A percentile compares a stretch with the other conserved stretches of the same genome.
Evolutionary conservation across 768 basidiomycete genomes (phyloP).

Genomic region (Phanerodontia chrysosporium): DNA sequence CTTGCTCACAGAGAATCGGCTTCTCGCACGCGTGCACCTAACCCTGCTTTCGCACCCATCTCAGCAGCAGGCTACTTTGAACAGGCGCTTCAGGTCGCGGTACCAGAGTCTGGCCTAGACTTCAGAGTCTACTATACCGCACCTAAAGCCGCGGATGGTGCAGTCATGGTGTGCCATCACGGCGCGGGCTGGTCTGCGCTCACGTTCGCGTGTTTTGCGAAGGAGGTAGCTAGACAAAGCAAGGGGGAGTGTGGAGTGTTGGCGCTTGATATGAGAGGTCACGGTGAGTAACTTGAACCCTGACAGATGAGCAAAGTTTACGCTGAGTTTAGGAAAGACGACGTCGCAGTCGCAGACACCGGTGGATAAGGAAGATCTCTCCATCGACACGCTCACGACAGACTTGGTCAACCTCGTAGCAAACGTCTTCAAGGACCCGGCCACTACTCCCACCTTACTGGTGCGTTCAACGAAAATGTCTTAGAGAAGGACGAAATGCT

Average conservation of each 20-base stretch:
- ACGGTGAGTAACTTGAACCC: constrained; percentile 54
- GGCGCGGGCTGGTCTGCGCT: constrained; percentile 91
- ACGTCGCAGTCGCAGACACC: constrained; percentile 31
- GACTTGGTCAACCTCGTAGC: constrained; percentile 74
- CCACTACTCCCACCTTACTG: constrained; percentile 64
- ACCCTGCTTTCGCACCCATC: constrained; percentile 69
- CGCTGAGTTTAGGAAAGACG: constrained; percentile 72
- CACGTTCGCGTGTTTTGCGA: constrained; percentile 89
- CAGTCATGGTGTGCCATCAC: constrained; percentile 89
- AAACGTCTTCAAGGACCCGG: constrained; percentile 64
- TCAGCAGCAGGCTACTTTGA: constrained; percentile 75
- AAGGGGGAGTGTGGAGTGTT: constrained; percentile 78
- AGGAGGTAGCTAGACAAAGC: constrained; percentile 58
- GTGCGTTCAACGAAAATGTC: constrained; percentile 49
- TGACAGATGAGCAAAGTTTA: neutral
- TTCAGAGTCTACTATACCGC: constrained; percentile 83
- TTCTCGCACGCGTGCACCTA: constrained; percentile 35
- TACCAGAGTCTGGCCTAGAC: constrained; percentile 57
- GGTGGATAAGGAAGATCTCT: constrained; percentile 49
- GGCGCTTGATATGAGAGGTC: constrained; percentile 77
- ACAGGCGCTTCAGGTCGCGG: constrained; percentile 73
- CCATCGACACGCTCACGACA: constrained; percentile 62
- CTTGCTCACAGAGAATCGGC: neutral
- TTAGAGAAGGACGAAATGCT: neutral
- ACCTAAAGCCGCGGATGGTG: constrained; percentile 48